Conservation (phyloP, 2,329 filamentous ascomycete genomes). For the Apiospora marii region DNA sequence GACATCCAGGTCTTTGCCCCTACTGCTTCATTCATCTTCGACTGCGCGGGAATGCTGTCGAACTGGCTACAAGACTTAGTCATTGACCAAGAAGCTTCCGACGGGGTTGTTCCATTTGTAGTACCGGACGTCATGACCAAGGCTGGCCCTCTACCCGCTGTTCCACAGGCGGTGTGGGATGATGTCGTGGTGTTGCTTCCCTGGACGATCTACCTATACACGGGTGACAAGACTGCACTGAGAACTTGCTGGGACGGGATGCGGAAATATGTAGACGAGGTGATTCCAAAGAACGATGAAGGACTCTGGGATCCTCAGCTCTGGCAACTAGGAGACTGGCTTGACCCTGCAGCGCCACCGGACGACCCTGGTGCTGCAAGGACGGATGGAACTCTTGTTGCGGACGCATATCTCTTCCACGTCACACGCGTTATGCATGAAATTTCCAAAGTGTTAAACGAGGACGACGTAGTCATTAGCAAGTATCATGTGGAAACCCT, state of each 20-base stretch:
- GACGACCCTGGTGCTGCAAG: slow-evolving; percentile 42
- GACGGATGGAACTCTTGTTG: slow-evolving; percentile 46
- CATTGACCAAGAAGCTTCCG: slow-evolving; percentile 26
- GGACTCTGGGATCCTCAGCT: slow-evolving; percentile 44
- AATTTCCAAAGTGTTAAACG: slow-evolving; percentile 36
- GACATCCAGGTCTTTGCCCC: slow-evolving; percentile 52
- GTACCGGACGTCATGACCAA: background rate
- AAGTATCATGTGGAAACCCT: slow-evolving; percentile 31
- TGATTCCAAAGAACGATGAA: slow-evolving; percentile 37
- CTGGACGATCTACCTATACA: slow-evolving; percentile 41
- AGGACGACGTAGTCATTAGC: slow-evolving; percentile 29
- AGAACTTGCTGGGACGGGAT: slow-evolving; percentile 26
- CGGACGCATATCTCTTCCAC: slow-evolving; percentile 48
- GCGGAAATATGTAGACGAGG: slow-evolving; percentile 19
- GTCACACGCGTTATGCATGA: slow-evolving; percentile 41
- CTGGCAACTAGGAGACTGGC: slow-evolving; percentile 50
- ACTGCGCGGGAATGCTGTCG: slow-evolving; percentile 47
- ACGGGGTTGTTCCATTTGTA: slow-evolving; percentile 5
- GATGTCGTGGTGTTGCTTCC: slow-evolving; percentile 43
- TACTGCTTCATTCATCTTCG: slow-evolving; percentile 51
- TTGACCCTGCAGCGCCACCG: slow-evolving; percentile 49
- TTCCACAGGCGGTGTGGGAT: slow-evolving; percentile 41
- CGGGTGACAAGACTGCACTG: slow-evolving; percentile 35
- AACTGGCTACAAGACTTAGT: slow-evolving; percentile 47
- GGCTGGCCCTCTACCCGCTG: background rate